phyloP scores from a whole-genome alignment of 192 early-diverging fungal genomes.

The Geranomyces michiganensis region DNA sequence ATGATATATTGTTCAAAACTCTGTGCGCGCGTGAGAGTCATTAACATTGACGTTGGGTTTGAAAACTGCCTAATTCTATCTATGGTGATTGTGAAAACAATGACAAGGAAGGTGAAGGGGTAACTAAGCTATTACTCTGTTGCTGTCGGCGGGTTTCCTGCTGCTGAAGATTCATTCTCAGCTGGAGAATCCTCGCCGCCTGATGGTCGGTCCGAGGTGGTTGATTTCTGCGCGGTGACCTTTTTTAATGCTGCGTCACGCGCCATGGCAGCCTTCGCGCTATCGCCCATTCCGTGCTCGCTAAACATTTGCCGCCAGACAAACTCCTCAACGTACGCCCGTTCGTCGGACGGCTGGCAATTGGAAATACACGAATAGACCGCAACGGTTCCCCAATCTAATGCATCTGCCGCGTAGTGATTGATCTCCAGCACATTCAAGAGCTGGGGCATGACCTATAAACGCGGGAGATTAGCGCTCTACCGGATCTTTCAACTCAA shows the following conservation, averaged over 20 bases:
- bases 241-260: not conserved
- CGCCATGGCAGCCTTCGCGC: conserved; percentile 22
- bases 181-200: no score
- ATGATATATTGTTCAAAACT: not conserved
- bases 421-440: conserved; percentile 78
- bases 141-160: no score
- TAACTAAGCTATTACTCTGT: no score
- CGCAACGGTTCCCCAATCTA: conserved; percentile 91
- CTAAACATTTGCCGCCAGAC: conserved; percentile 81
- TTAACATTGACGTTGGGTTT: no score
- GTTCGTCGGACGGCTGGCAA: conserved; percentile 59
- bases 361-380: conserved; percentile 85
- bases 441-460: conserved; percentile 83
- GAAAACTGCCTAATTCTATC: no score
- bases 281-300: conserved; percentile 72
- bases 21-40: no score
- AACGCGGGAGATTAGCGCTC: not conserved
- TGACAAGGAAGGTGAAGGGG: no score
- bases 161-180: no score
- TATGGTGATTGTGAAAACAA: no score
- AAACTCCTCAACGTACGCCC: conserved; percentile 67
- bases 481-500: not conserved
- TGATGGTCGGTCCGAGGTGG: not conserved
- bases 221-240: not conserved
- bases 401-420: conserved; percentile 63